phyloP scores from a whole-genome alignment of 257 asterid species.

The Haberlea rhodopensis region DNA sequence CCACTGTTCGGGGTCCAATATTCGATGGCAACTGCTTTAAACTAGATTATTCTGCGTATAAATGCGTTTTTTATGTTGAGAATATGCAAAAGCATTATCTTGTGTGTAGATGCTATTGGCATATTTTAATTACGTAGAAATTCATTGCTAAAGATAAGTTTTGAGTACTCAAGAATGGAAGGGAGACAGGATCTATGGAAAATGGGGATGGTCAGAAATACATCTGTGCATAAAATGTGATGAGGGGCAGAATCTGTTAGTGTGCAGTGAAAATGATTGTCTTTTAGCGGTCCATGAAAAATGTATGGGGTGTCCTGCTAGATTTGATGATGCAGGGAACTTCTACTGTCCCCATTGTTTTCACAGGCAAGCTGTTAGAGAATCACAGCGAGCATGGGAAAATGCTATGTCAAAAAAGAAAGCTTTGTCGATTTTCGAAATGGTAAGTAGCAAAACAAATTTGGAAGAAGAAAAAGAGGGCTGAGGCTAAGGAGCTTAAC shows the following conservation, averaged over 20 bases:
- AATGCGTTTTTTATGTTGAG: not conserved
- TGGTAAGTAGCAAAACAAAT: constrained; percentile 28
- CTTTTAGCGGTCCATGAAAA: constrained; percentile 61
- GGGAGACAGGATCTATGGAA: constrained; percentile 19
- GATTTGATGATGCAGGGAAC: constrained; percentile 35
- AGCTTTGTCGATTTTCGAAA: constrained; percentile 50
- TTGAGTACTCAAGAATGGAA: constrained; percentile 12
- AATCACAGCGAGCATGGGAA: constrained; percentile 47
- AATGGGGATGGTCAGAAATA: constrained; percentile 53
- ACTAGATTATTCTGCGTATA: not conserved
- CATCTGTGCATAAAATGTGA: constrained; percentile 66
- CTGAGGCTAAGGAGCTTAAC: constrained; percentile 21
- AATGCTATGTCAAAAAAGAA: constrained; percentile 51
- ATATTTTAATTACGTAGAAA: constrained; percentile 8
- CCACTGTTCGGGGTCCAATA: not conserved
- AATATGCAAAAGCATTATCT: not conserved
- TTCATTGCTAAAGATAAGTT: constrained; percentile 2
- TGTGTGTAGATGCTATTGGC: not conserved
- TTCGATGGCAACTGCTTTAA: not conserved
- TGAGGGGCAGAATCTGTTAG: constrained; percentile 53
- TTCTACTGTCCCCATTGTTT: constrained; percentile 82
- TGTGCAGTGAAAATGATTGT: constrained; percentile 61
- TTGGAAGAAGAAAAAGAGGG: constrained; percentile 25
- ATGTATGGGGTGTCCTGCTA: constrained; percentile 58
- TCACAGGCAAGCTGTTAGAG: constrained; percentile 49